Base-by-base conservation (phyloP, 208 protist species). In the Trypanosoma avium region DNA sequence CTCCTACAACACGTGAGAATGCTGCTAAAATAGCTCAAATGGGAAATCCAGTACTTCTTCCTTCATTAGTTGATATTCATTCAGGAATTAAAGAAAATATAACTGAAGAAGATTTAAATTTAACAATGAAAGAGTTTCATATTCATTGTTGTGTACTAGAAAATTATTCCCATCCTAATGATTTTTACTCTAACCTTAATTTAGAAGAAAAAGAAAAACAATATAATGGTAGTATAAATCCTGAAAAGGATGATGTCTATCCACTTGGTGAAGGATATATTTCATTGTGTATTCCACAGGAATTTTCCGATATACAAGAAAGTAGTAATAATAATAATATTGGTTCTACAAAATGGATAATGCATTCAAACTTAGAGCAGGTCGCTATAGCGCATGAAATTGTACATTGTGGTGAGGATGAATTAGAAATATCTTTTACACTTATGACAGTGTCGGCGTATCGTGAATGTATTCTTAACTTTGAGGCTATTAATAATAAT, bases 371-470 rank as follows among this genome's bases (percentile, higher is more conserved):
- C 29, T 13, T 67, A 24, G 61, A 35, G 19, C 32, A 67, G n/a
- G 26, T 36, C 15, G 26, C 8, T 30, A 58, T 27, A 15, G 38
- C 49, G 1, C 30, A 58, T 5, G 29, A 24, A 17, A 58, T 40
- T 0, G 24, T 67, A 15, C 33, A 57, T 1, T 67, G 46, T 29
- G 49, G 35, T 50, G 22, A 12, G 19, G 38, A 58, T 21, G 35
- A 67, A 13, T 29, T 67, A 29, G 50, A 58, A 26, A 7, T 67
- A 12, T 47, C 33, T 29, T 67, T 67, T 36, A 56, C 22, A 33
- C 30, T 53, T 4, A 56, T 67, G 47, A 26, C 61, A 4, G 4
- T 67, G 0, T 49, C 49, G 19, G 50, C 50, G 24, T 67, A 67
- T 33, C 61, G 61, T 38, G 61, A 56, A 13, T 32, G 49, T 1